A percentile compares a stretch with the other conserved stretches of the same genome.
These are phyloP conservation scores for Yarrowia sp. DNA, from an alignment of 805 yeast genomes.

Conservation along the genomic window DNA sequence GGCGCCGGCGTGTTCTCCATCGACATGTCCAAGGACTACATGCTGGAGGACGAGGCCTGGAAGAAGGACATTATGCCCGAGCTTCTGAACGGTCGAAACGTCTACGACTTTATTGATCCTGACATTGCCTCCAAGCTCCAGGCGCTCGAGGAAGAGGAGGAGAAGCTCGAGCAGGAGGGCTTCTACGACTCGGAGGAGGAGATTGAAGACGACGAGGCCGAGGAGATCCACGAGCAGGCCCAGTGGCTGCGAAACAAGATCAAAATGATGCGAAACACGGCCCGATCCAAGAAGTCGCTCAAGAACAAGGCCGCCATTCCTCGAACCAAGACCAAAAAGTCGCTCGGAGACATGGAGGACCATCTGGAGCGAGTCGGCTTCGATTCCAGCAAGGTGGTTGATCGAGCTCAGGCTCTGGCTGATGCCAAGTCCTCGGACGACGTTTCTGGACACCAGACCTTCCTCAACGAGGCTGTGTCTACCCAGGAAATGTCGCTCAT, in stretches of 20 bases:
- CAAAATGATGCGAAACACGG: slow-evolving; percentile 88
- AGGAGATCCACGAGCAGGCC: slow-evolving; percentile 83
- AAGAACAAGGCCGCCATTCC: slow-evolving; percentile 91
- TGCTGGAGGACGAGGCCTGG: slow-evolving; percentile 97
- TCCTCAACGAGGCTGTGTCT: slow-evolving; percentile 56
- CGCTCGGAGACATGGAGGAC: slow-evolving; percentile 79
- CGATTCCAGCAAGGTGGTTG: slow-evolving; percentile 72
- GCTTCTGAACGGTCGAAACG: slow-evolving; percentile 92
- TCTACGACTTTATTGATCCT: slow-evolving; percentile 95
- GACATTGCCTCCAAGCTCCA: slow-evolving; percentile 92
- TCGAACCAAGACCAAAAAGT: slow-evolving; percentile 68
- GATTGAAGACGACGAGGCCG: slow-evolving; percentile 65
- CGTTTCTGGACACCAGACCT: slow-evolving; percentile 77
- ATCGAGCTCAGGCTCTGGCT: slow-evolving; percentile 53
- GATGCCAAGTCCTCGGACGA: slow-evolving; percentile 50
- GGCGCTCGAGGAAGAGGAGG: slow-evolving; percentile 97
- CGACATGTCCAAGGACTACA: slow-evolving; percentile 88
- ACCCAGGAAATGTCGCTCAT: slow-evolving; percentile 52
- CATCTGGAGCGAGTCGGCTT: slow-evolving; percentile 92
- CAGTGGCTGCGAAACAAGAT: slow-evolving; percentile 95
- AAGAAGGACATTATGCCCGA: slow-evolving; percentile 98
- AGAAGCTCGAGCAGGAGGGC: slow-evolving; percentile 88
- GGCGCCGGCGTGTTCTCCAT: slow-evolving; percentile 98
- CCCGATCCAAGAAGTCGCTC: slow-evolving; percentile 83
- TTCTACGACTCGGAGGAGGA: slow-evolving; percentile 90